Base-by-base conservation (phyloP, 1,139 yeast genomes). In the Suhomyces bokatorum region DNA sequence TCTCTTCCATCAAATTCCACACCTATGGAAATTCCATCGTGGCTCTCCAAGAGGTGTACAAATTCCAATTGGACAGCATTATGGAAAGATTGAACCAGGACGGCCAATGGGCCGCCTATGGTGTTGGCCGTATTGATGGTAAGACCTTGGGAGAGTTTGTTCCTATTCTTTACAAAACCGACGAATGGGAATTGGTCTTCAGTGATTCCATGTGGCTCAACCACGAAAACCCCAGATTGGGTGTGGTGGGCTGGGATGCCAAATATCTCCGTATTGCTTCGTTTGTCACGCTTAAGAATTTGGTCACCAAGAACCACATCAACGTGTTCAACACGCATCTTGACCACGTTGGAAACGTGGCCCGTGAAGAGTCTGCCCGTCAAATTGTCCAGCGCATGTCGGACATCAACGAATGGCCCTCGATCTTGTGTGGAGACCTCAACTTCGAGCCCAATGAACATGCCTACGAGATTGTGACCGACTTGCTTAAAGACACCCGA, bases 251-350 rank as follows among this genome's bases (percentile, higher is more conserved):
- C 3, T 80, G 84, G 84, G 84, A 80, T 56, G 84, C 84, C 5
- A 70, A 69, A 32, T 69, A 72, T 47, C 62, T 69, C 10, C 63
- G 84, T 40, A 75, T 79, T 22, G 71, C 68, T 26, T 69, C 80
- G 5, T 70, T 67, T 62, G 76, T 66, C 3, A 70, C 74, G n/a
- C 63, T 73, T 42, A 64, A 60, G 53, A 67, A 65, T 45, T 56
- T 49, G 33, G 45, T 46, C 0, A 59, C 69, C 1, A 58, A 55
- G 4, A 63, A 65, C 37, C 56, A 58, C 40, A 47, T 67, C 44
- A 77, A 78, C 47, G 69, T 78, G 14, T 77, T 75, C 60, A 77
- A 77, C 56, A 80, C 85, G 7, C 85, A 80, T 57, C 70, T 78
- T 54, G 85, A 80, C 55, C 83, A 80, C 49, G 58, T 63, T 32